phyloP scores from a whole-genome alignment of 768 basidiomycete genomes.

The Chlorophyllum brunneum region DNA sequence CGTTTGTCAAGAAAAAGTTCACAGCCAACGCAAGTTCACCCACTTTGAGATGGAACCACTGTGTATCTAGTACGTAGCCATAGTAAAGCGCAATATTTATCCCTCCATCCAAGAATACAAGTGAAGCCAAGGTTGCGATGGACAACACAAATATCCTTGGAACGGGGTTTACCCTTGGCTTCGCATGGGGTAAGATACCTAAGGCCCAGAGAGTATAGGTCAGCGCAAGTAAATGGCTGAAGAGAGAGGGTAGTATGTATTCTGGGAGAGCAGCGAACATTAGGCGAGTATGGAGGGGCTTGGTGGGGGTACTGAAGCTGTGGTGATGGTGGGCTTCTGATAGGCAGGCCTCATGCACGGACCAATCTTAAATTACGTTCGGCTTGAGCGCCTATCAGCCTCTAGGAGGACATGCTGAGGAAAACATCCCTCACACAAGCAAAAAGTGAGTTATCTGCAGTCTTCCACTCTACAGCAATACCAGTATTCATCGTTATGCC shows the following conservation, averaged over 20 bases:
- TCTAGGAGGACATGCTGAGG: no score
- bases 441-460: no score
- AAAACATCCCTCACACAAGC: no score
- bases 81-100: neutral
- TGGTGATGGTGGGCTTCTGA: neutral
- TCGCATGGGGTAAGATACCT: neutral
- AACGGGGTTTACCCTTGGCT: neutral
- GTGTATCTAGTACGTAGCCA: neutral
- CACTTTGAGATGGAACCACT: neutral
- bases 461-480: no score
- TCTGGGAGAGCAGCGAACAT: neutral
- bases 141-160: neutral
- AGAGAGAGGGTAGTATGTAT: neutral
- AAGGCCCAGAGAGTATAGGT: neutral
- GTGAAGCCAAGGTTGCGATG: neutral
- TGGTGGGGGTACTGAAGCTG: neutral
- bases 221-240: neutral
- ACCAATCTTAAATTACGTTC: neutral
- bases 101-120: neutral
- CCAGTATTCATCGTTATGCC: no score
- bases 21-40: neutral
- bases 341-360: neutral
- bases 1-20: neutral
- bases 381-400: no score
- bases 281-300: no score